Base-by-base conservation (phyloP, 176 grass and related monocot species). In the Rhynchospora tenuis region DNA sequence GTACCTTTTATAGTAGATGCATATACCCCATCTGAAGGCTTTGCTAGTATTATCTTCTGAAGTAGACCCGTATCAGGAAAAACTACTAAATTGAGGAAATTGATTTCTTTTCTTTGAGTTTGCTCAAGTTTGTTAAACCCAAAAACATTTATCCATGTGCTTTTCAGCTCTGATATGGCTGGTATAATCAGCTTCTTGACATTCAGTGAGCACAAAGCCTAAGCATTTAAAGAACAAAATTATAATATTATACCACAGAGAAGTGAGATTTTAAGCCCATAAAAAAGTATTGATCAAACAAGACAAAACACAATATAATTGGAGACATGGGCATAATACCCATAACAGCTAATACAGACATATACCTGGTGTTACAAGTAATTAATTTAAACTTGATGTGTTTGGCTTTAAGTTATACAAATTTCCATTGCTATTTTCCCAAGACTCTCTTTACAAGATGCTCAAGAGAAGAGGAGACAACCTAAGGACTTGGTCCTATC, bases 131-230 rank as follows among this genome's bases (percentile, higher is more conserved):
- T 79, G 64, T 87, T 93, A 82, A 98, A 98, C 81, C 92, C 90
- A 90, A 98, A 98, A 85, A 91, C 87, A 70, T 70, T 84, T 84
- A 81, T 94, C 95, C 95, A 98, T 58, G 90, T 94, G 66, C 92
- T 88, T 81, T 94, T 89, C 87, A 98, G 69, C 89, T 98, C 92
- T 54, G 92, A 87, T 83, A 93, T 94, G 33, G 95, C 87, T 22
- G 92, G 86, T 90, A 98, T 88, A 77, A 98, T 81, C n/a, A 98
- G 62, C 70, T 83, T 92, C 78, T 84, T 85, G 67, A 98, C 87
- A 90, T 90, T 89, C 38, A 98, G 89, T 68, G 89, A 93, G 63
- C 55, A 62, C 62, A 98, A 92, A 79, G 74, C 89, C 95, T 98
- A 79, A 22, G 76, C 13, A 74, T 67, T 23, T 38, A 22, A n/a